A percentile compares a stretch with the other conserved stretches of the same genome.
These are phyloP conservation scores for Gardenia jasminoides DNA, from an alignment of 257 asterid genomes.

Conservation along the genomic window DNA sequence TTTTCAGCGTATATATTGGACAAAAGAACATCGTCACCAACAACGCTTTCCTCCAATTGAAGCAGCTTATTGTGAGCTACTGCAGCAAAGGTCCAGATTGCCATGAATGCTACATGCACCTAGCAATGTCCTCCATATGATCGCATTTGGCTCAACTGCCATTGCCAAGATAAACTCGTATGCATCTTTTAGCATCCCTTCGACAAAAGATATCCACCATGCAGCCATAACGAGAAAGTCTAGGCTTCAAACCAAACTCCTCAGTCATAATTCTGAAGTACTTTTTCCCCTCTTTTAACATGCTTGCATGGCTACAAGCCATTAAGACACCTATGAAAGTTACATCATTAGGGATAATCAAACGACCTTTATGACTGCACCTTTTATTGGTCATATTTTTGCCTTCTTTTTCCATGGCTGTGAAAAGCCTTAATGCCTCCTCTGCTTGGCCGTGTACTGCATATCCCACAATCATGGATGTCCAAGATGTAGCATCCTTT, in stretches of 20 bases:
- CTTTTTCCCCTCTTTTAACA: conserved; percentile 28
- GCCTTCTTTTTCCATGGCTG: conserved; percentile 21
- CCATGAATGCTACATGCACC: conserved; percentile 18
- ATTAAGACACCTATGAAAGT: conserved; percentile 26
- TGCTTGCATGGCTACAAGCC: conserved; percentile 29
- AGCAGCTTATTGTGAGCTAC: neutral
- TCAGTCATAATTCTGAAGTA: conserved; percentile 21
- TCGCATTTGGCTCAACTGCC: conserved; percentile 25
- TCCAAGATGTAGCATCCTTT: conserved; percentile 35
- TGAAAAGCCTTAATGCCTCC: conserved; percentile 26
- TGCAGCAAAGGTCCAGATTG: conserved; percentile 3
- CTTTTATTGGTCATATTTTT: conserved; percentile 6
- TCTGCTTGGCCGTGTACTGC: conserved; percentile 33
- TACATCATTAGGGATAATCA: conserved; percentile 7
- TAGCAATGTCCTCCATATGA: conserved; percentile 31
- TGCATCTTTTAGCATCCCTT: conserved; percentile 32
- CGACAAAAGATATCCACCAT: conserved; percentile 33
- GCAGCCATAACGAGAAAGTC: conserved; percentile 30
- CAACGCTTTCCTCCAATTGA: conserved; percentile 8
- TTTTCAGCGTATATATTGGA: conserved; percentile 29
- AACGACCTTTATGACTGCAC: neutral
- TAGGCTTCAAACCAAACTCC: conserved; percentile 28
- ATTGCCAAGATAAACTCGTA: conserved; percentile 26
- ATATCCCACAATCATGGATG: conserved; percentile 37
- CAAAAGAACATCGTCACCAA: conserved; percentile 28